Conservation (phyloP, 805 yeast genomes). For the Pichia sporocuriosa region DNA sequence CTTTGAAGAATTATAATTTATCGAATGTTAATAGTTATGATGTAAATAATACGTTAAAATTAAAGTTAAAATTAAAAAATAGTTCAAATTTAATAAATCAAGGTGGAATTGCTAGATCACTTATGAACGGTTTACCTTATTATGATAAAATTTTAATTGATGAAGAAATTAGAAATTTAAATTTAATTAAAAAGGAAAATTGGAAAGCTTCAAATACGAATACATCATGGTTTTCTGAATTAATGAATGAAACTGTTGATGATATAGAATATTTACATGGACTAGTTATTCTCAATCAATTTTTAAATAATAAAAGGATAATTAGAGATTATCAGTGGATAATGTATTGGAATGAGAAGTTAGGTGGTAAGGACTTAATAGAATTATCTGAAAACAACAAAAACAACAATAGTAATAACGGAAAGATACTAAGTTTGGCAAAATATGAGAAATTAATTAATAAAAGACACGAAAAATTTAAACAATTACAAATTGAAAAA, state of each 20-base stretch:
- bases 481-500: neutral
- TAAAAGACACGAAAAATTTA: slow-evolving; percentile 4
- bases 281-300: slow-evolving; percentile 38
- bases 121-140: slow-evolving; percentile 38
- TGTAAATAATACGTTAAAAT: slow-evolving; percentile 4
- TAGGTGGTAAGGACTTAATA: slow-evolving; percentile 30
- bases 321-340: slow-evolving; percentile 42
- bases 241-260: slow-evolving; percentile 31
- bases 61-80: neutral
- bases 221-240: slow-evolving; percentile 25
- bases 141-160: slow-evolving; percentile 28
- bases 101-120: slow-evolving; percentile 17
- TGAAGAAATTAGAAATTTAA: slow-evolving; percentile 20
- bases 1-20: slow-evolving; percentile 16
- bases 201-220: slow-evolving; percentile 20
- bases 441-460: neutral
- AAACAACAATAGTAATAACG: too few species aligned
- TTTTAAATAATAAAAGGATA: slow-evolving; percentile 36
- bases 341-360: slow-evolving; percentile 39
- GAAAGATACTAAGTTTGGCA: neutral
- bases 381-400: slow-evolving; percentile 8
- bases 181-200: slow-evolving; percentile 23
- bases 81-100: neutral
- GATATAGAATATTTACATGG: slow-evolving; percentile 47
- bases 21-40: slow-evolving; percentile 11